Percentiles rank a stretch among this genome's conserved stretches.
These are phyloP conservation scores for Globisporangium uncinulatum DNA, from an alignment of 352 stramenopile genomes.

Conservation along the genomic window DNA sequence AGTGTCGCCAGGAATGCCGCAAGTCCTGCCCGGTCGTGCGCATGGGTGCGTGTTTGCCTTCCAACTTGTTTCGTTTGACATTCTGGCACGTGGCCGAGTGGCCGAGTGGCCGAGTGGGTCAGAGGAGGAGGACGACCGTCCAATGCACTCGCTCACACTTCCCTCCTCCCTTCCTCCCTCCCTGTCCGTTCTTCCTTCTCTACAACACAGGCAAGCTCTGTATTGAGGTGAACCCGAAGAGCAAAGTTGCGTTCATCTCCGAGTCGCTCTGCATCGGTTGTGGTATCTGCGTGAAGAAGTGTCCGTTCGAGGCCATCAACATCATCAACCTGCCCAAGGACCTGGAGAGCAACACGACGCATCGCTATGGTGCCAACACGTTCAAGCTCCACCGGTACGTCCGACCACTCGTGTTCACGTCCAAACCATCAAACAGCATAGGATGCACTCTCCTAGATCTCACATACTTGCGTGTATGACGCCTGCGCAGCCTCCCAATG, in stretches of 20 bases:
- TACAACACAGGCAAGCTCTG: slow-evolving; percentile 96
- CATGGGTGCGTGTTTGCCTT: slow-evolving; percentile 81
- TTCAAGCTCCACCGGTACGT: slow-evolving; percentile 98
- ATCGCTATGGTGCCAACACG: slow-evolving; percentile 98
- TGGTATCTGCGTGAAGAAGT: slow-evolving; percentile 99
- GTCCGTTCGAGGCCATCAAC: slow-evolving; percentile 98
- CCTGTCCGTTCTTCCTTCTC: background rate
- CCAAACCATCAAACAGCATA: background rate
- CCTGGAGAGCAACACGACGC: slow-evolving; percentile 98
- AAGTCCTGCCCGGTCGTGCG: slow-evolving; percentile 98
- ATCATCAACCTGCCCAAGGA: slow-evolving; percentile 99
- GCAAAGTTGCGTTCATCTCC: slow-evolving; percentile 98
- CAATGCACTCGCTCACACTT: background rate
- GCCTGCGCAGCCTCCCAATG: slow-evolving; percentile 88
- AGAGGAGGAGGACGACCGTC: background rate
- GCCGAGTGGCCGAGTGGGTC: background rate
- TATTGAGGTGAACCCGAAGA: slow-evolving; percentile 97
- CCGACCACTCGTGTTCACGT: too few species aligned
- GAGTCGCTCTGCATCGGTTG: slow-evolving; percentile 99
- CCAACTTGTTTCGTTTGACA: background rate
- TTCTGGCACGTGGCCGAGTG: background rate
- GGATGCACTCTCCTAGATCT: background rate
- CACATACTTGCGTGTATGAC: background rate
- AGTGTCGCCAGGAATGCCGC: slow-evolving; percentile 99
- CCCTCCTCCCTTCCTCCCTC: background rate